These are phyloP conservation scores for Thraustochytrium sp. DNA, from an alignment of 352 stramenopile genomes.

Conservation along the genomic window DNA sequence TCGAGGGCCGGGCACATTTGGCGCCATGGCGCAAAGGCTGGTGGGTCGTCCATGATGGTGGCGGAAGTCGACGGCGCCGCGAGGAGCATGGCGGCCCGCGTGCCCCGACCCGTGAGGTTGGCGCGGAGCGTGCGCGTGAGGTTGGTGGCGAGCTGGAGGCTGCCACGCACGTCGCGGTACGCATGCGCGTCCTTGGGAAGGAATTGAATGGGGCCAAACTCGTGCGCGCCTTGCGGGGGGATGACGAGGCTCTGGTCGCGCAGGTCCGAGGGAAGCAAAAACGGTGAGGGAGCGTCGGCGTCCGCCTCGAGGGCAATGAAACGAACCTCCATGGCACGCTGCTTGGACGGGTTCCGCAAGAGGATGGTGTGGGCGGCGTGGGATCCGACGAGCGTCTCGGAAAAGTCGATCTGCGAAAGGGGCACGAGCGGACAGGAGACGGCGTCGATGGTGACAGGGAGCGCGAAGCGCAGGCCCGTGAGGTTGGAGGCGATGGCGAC, in stretches of 20 bases:
- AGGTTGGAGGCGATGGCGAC: neutral
- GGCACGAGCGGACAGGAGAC: neutral
- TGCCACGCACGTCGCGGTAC: neutral
- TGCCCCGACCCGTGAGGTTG: neutral
- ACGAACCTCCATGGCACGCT: neutral
- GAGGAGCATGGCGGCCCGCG: neutral
- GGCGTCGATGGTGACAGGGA: neutral
- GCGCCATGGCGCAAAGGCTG: no score
- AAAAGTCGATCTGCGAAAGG: neutral
- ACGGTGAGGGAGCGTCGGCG: neutral
- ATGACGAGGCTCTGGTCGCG: neutral
- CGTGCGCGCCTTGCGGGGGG: neutral
- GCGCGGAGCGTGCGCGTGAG: neutral
- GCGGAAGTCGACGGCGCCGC: no score
- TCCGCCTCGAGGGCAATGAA: neutral
- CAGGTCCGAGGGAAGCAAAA: neutral
- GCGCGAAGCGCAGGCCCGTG: neutral
- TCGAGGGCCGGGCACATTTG: no score
- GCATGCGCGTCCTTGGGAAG: neutral
- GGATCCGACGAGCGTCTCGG: neutral
- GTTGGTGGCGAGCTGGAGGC: neutral
- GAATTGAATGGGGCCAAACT: neutral
- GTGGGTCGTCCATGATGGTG: no score
- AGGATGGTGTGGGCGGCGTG: neutral
- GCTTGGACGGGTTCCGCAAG: neutral